A percentile compares a stretch with the other conserved stretches of the same genome.
These are phyloP conservation scores for Aspergillus wentii DNA, from an alignment of 495 filamentous ascomycete genomes.

Conservation along the genomic window DNA sequence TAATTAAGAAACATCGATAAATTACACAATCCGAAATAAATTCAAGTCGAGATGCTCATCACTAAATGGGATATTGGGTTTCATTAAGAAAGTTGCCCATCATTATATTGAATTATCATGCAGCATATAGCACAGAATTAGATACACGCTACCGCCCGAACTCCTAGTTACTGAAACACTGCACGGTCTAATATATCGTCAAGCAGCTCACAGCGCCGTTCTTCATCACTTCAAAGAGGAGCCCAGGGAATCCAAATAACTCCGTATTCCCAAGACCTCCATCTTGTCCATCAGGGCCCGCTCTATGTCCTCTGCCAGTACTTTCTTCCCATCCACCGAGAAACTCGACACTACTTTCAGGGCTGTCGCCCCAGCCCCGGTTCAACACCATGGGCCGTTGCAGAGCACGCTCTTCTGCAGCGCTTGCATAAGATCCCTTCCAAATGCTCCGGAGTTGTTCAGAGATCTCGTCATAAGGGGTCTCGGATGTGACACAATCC, in stretches of 20 bases:
- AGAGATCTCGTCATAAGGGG: slow-evolving; percentile 65
- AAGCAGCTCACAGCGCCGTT: slow-evolving; percentile 84
- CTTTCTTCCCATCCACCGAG: slow-evolving; percentile 88
- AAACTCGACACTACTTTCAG: slow-evolving; percentile 84
- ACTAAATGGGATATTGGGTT: too few relatives aligned
- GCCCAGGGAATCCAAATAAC: slow-evolving; percentile 87
- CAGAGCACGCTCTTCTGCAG: slow-evolving; percentile 55
- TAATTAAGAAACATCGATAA: too few relatives aligned
- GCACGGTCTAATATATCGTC: slow-evolving; percentile 66
- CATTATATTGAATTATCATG: background rate
- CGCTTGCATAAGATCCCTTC: slow-evolving; percentile 58
- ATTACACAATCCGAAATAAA: too few relatives aligned
- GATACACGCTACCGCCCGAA: too few relatives aligned
- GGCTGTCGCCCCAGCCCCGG: slow-evolving; percentile 85
- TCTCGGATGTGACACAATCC: slow-evolving; percentile 63
- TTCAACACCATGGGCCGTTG: slow-evolving; percentile 85
- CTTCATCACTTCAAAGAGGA: slow-evolving; percentile 93
- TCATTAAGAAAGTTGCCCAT: too few relatives aligned
- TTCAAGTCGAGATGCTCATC: too few relatives aligned
- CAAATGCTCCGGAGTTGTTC: slow-evolving; percentile 63
- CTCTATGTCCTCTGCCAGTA: slow-evolving; percentile 37
- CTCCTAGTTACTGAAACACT: slow-evolving; percentile 4
- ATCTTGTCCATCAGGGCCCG: slow-evolving; percentile 44
- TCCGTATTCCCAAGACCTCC: slow-evolving; percentile 70
- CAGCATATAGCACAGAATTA: too few relatives aligned